Percentiles rank a stretch among this genome's conserved stretches.
phyloP scores from a whole-genome alignment of 164 flowering plant species.

The Stephania yunnanensis region DNA sequence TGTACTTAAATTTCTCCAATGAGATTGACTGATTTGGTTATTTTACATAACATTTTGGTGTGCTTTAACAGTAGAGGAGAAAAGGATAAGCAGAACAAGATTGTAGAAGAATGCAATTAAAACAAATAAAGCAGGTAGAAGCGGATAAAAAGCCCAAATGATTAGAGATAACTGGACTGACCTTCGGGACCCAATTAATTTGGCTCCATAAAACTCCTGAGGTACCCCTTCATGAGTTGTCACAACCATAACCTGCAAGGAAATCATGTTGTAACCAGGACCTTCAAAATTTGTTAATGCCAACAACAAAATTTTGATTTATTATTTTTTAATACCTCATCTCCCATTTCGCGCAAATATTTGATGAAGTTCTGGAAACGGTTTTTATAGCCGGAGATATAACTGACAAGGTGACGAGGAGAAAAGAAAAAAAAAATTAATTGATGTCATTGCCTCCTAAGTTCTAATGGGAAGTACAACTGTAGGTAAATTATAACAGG shows the following conservation, averaged over 20 bases:
- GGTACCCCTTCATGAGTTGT: constrained; percentile 99
- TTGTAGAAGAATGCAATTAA: background rate
- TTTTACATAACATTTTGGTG: too few relatives aligned
- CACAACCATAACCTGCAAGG: constrained; percentile 84
- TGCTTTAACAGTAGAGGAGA: too few relatives aligned
- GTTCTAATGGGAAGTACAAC: background rate
- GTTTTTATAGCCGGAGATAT: constrained; percentile 94
- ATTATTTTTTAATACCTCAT: constrained; percentile 52
- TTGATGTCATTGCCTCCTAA: background rate
- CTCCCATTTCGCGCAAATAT: constrained; percentile 96
- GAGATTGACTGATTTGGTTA: background rate
- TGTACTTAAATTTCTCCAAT: background rate
- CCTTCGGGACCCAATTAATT: constrained; percentile 88
- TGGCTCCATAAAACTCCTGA: constrained; percentile 90
- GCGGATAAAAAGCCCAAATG: background rate
- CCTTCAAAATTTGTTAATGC: background rate
- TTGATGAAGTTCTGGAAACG: constrained; percentile 94
- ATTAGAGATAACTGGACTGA: constrained; percentile 16
- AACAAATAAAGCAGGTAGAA: background rate
- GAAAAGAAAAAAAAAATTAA: constrained; percentile 23
- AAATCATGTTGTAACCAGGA: background rate
- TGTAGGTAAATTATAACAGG: background rate
- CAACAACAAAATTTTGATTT: constrained; percentile 11
- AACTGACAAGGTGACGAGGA: constrained; percentile 36
- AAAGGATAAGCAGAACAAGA: background rate